A percentile compares a stretch with the other conserved stretches of the same genome.
Evolutionary conservation across 2,329 filamentous ascomycete species (phyloP).

Genomic region (Claviceps paspali): DNA sequence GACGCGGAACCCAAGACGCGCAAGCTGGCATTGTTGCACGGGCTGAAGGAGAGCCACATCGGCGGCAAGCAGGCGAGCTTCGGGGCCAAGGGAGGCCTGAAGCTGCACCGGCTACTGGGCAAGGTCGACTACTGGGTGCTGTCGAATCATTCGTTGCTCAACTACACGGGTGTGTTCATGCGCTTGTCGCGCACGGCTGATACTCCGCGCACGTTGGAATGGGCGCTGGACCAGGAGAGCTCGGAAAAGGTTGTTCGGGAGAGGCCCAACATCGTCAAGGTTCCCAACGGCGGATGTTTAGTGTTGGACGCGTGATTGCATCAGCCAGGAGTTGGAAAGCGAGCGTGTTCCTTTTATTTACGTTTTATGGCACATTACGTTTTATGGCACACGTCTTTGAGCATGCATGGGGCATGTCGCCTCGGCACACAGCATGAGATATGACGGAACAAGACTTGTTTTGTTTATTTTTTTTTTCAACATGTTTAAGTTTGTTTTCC

Average conservation of each 20-base stretch:
- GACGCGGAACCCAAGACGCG: constrained; percentile 5
- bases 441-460: neutral
- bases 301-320: constrained; percentile 4
- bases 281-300: constrained; percentile 5
- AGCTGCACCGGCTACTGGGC: constrained; percentile 4
- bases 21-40: constrained; percentile 6
- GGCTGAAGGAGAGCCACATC: constrained; percentile 6
- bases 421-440: too few relatives aligned
- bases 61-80: constrained; percentile 7
- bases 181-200: constrained; percentile 6
- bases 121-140: constrained; percentile 5
- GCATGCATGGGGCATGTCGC: neutral
- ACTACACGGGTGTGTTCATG: constrained; percentile 6
- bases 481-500: too few relatives aligned
- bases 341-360: neutral
- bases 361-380: too few relatives aligned
- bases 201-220: constrained; percentile 5
- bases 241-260: constrained; percentile 1
- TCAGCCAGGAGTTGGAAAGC: neutral
- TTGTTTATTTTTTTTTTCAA: neutral
- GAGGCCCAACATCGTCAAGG: constrained; percentile 1
- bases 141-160: constrained; percentile 3
- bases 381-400: neutral
- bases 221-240: constrained; percentile 6
- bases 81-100: constrained; percentile 4